Percentiles rank a stretch among this genome's conserved stretches.
Evolutionary conservation across 202 grass and related monocot genomes (phyloP).

Genomic region (Saccharum hybrid): DNA sequence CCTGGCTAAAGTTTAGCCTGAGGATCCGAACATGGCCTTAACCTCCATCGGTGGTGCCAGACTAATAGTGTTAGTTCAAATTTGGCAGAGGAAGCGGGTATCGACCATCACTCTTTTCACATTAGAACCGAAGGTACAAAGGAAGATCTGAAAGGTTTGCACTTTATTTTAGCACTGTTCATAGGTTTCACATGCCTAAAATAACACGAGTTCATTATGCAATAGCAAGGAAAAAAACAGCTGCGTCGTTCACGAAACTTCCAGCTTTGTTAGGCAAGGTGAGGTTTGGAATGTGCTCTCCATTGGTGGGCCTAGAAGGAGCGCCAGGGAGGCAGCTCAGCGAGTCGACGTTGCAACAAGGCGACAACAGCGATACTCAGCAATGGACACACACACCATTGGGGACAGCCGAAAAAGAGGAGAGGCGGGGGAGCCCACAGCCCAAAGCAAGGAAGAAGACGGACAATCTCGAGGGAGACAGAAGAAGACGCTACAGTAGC

Average conservation of each 20-base stretch:
- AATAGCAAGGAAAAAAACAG: too few relatives aligned
- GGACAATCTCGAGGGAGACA: neutral
- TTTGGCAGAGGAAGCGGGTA: neutral
- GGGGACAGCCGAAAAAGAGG: neutral
- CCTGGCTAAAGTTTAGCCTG: too few relatives aligned
- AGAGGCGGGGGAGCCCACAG: neutral
- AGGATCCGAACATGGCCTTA: too few relatives aligned
- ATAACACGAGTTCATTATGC: neutral
- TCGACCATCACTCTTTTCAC: constrained; percentile 3
- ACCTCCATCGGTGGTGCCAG: too few relatives aligned
- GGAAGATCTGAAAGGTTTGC: neutral
- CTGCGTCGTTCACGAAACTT: too few relatives aligned
- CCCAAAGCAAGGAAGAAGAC: neutral
- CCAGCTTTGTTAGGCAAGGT: too few relatives aligned
- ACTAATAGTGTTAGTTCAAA: constrained; percentile 7
- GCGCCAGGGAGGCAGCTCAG: neutral
- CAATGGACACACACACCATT: neutral
- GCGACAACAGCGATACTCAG: neutral
- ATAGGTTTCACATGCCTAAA: neutral
- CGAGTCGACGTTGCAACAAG: neutral
- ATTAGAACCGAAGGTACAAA: neutral
- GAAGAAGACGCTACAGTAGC: neutral
- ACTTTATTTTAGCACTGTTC: neutral
- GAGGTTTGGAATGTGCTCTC: neutral
- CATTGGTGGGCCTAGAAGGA: neutral